Conservation (phyloP, 208 protist species). For the Balamuthia mandrillaris region DNA sequence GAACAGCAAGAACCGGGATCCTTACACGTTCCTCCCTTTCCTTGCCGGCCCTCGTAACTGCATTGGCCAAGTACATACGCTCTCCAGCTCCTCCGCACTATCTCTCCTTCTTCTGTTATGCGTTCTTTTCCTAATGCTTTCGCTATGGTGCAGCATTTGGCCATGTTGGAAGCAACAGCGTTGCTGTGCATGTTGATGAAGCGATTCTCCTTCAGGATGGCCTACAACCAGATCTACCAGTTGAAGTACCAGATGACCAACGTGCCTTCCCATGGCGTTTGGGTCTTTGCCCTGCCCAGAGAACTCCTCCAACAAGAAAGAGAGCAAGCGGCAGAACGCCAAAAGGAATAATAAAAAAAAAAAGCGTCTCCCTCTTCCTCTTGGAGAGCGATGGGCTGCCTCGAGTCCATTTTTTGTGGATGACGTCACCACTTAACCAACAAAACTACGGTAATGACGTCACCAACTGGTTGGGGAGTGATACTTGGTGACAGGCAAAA, state of each 20-base stretch:
- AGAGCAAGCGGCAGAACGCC: too few species aligned
- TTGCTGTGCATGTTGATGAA: neutral
- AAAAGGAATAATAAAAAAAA: too few species aligned
- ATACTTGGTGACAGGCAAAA: too few species aligned
- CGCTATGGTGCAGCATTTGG: neutral
- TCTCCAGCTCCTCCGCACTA: neutral
- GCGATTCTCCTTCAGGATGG: neutral
- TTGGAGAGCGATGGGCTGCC: too few species aligned
- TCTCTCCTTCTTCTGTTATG: neutral
- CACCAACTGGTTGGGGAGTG: too few species aligned
- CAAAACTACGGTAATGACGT: too few species aligned
- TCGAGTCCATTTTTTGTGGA: too few species aligned
- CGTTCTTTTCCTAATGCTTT: neutral
- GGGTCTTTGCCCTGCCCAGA: too few species aligned
- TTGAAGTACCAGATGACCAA: slow-evolving; percentile 34
- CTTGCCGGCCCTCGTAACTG: slow-evolving; percentile 38
- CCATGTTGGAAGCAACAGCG: slow-evolving; percentile 21
- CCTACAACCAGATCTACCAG: neutral
- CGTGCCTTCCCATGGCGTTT: slow-evolving; percentile 8
- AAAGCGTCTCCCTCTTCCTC: too few species aligned
- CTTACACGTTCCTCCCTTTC: slow-evolving; percentile 47
- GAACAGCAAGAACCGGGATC: slow-evolving; percentile 25
- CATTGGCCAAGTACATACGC: slow-evolving; percentile 34
- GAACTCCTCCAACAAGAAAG: too few species aligned
- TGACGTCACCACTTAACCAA: too few species aligned